phyloP scores from a whole-genome alignment of 768 basidiomycete genomes.

The Termitomyces sp. region DNA sequence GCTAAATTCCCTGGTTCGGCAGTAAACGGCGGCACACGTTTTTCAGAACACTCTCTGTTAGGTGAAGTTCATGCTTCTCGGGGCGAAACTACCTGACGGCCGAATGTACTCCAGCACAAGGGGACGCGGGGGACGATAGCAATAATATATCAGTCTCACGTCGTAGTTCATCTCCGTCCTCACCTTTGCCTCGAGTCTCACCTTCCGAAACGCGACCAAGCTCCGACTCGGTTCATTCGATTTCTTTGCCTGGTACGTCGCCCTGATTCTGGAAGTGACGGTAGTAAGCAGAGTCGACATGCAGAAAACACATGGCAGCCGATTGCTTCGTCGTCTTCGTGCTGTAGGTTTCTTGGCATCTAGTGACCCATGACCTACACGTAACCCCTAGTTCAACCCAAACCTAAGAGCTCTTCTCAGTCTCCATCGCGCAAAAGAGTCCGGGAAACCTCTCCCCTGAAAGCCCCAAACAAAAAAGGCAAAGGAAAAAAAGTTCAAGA shows the following conservation, averaged over 20 bases:
- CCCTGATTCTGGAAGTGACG: background rate
- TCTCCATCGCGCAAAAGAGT: slow-evolving; percentile 10
- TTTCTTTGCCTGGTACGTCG: slow-evolving; percentile 6
- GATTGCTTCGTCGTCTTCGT: background rate
- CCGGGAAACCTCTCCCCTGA: slow-evolving; percentile 7
- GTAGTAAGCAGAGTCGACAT: background rate
- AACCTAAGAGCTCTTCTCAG: background rate
- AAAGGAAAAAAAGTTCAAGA: slow-evolving; percentile 38
- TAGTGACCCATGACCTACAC: background rate
- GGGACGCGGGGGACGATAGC: background rate
- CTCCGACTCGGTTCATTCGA: background rate
- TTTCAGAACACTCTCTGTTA: background rate
- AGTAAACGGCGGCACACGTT: background rate
- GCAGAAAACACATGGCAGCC: slow-evolving; percentile 5
- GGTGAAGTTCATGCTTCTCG: slow-evolving; percentile 3
- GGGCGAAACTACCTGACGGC: background rate
- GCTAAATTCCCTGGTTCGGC: background rate
- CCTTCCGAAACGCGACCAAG: slow-evolving; percentile 1
- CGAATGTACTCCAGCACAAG: background rate
- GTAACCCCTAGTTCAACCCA: background rate
- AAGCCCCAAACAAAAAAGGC: slow-evolving; percentile 34
- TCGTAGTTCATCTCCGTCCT: slow-evolving; percentile 6
- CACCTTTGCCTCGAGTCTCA: slow-evolving; percentile 12
- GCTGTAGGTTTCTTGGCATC: slow-evolving; percentile 1
- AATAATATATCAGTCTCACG: slow-evolving; percentile 1